phyloP scores from a whole-genome alignment of 2,329 filamentous ascomycete genomes.

The Neopestalotiopsis sp. region DNA sequence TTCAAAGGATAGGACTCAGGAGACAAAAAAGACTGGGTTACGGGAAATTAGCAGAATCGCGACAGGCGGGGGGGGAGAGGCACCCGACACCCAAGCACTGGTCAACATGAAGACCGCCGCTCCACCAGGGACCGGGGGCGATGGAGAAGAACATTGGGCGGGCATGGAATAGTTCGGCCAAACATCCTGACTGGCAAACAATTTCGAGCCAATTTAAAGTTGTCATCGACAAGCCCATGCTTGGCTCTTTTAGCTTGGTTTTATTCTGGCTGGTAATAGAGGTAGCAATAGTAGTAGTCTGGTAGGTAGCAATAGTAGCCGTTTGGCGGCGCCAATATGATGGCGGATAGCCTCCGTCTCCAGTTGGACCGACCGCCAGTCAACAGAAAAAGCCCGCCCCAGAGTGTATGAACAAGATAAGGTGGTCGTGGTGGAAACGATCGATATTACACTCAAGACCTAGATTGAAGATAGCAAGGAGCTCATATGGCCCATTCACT shows the following conservation, averaged over 20 bases:
- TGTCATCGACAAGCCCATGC: constrained; percentile 16
- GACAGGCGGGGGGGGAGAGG: neutral
- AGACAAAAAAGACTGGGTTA: constrained; percentile 13
- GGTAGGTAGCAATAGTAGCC: neutral
- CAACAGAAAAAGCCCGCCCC: too few relatives aligned
- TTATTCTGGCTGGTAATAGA: neutral
- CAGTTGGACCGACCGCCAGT: too few relatives aligned
- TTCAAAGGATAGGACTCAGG: constrained; percentile 29
- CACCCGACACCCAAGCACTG: neutral
- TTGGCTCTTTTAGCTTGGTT: constrained; percentile 1
- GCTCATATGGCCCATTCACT: too few relatives aligned
- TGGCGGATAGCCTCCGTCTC: too few relatives aligned
- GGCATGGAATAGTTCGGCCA: constrained; percentile 9
- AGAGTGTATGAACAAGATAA: too few relatives aligned
- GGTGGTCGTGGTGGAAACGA: too few relatives aligned
- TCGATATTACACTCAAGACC: too few relatives aligned
- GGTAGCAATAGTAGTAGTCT: neutral
- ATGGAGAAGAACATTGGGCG: constrained; percentile 1
- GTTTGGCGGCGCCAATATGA: too few relatives aligned
- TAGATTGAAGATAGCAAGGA: too few relatives aligned
- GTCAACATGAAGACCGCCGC: constrained; percentile 13
- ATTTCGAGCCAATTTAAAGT: constrained; percentile 8
- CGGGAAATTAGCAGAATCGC: constrained; percentile 35
- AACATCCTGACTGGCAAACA: constrained; percentile 1
- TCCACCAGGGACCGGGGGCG: neutral